phyloP scores from a whole-genome alignment of 768 basidiomycete genomes.

The Rhodotorula sphaerocarpa region DNA sequence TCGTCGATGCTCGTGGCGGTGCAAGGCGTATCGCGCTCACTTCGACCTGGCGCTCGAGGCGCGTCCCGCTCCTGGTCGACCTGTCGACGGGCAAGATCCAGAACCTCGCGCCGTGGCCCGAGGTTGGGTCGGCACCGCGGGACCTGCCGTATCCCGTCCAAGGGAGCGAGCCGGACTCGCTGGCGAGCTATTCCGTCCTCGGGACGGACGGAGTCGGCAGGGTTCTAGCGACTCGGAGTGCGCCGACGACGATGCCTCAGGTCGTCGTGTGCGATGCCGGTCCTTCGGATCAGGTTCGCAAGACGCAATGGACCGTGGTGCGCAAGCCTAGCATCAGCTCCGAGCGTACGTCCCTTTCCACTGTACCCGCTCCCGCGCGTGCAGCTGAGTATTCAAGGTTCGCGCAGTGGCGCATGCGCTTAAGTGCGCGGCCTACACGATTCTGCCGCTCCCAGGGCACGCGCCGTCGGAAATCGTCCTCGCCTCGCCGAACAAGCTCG shows the following conservation, averaged over 20 bases:
- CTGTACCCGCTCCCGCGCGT: too few relatives aligned
- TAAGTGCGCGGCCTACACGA: conserved; percentile 45
- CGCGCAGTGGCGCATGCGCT: conserved; percentile 49
- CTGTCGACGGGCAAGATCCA: conserved; percentile 46
- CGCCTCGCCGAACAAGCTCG: conserved; percentile 19
- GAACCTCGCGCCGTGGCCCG: conserved; percentile 52
- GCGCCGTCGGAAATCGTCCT: conserved; percentile 52
- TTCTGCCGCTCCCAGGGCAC: conserved; percentile 52
- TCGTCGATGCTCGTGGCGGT: too few relatives aligned
- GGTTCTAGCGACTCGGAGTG: conserved; percentile 19
- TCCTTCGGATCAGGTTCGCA: conserved; percentile 39
- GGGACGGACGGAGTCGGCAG: conserved; percentile 30
- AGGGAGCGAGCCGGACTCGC: neutral
- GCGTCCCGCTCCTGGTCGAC: conserved; percentile 51
- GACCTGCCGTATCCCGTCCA: conserved; percentile 47
- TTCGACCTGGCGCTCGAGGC: conserved; percentile 54
- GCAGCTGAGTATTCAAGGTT: neutral
- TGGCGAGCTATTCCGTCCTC: conserved; percentile 24
- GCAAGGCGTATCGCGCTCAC: conserved; percentile 45
- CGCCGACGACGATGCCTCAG: conserved; percentile 45
- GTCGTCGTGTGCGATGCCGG: conserved; percentile 51
- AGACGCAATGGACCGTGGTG: conserved; percentile 46
- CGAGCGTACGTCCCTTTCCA: conserved; percentile 44
- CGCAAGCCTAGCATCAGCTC: conserved; percentile 11
- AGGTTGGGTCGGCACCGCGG: conserved; percentile 51